Percentiles rank a stretch among this genome's conserved stretches.
These are phyloP conservation scores for Artemisia annua DNA, from an alignment of 129 eudicot genomes.

Conservation along the genomic window DNA sequence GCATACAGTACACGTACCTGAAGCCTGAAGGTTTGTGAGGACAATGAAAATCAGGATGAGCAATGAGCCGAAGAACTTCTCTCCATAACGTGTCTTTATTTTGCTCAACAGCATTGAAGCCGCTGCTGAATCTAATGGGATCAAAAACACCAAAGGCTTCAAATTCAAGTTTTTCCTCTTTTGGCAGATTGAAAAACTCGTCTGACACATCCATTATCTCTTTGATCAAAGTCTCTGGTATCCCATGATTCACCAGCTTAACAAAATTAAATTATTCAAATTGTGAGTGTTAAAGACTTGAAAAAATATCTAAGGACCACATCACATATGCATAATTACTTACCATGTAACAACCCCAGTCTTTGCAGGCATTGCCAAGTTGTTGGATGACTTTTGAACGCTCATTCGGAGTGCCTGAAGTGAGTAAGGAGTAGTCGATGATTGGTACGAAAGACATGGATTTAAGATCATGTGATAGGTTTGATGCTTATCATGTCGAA, in stretches of 20 bases:
- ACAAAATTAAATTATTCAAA: not conserved
- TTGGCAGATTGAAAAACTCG: not conserved
- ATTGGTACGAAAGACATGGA: constrained; percentile 15
- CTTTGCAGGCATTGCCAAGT: not conserved
- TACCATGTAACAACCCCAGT: constrained; percentile 3
- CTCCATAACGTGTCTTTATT: not conserved
- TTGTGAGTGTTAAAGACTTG: not conserved
- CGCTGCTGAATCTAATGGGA: not conserved
- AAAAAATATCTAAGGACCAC: too few species aligned
- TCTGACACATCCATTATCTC: not conserved
- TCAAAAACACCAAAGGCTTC: not conserved
- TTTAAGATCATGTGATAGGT: constrained; percentile 11
- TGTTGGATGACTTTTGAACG: not conserved
- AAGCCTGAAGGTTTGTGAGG: not conserved
- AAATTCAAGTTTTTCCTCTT: not conserved
- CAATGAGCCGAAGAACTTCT: not conserved
- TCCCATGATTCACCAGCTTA: constrained; percentile 9
- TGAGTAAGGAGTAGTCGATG: not conserved
- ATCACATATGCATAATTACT: not conserved
- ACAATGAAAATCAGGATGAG: not conserved
- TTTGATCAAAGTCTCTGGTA: not conserved
- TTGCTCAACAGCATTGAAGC: not conserved
- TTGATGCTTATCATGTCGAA: not conserved
- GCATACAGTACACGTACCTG: not conserved
- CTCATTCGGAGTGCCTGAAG: not conserved